phyloP scores from a whole-genome alignment of 805 yeast species.

The Lipomyces yamadae region DNA sequence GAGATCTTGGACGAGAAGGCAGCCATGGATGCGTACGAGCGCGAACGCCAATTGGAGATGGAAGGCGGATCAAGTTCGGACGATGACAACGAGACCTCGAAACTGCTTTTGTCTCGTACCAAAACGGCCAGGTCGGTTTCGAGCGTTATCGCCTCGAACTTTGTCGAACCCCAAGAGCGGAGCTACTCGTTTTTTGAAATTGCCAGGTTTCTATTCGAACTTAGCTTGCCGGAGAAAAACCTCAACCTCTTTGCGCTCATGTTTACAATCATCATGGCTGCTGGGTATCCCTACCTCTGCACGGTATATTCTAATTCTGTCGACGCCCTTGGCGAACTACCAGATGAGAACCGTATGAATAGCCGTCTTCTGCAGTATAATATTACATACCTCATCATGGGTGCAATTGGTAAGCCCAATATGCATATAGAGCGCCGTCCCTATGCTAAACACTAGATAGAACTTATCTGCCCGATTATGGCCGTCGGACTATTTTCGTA shows the following conservation, averaged over 20 bases:
- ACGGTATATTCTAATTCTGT: slow-evolving; percentile 23
- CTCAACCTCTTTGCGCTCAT: slow-evolving; percentile 25
- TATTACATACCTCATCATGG: slow-evolving; percentile 46
- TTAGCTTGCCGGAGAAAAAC: slow-evolving; percentile 19
- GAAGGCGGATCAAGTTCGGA: neutral
- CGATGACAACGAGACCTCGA: neutral
- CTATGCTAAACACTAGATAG: slow-evolving; percentile 16
- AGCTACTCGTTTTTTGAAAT: slow-evolving; percentile 20
- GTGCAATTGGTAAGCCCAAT: slow-evolving; percentile 40
- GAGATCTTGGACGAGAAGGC: slow-evolving; percentile 13
- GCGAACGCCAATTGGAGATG: neutral
- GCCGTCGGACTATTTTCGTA: slow-evolving; percentile 32
- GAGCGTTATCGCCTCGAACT: slow-evolving; percentile 16
- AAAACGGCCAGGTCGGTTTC: slow-evolving; percentile 27
- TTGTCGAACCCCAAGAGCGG: neutral
- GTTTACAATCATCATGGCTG: slow-evolving; percentile 32
- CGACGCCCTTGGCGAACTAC: slow-evolving; percentile 20
- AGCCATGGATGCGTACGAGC: neutral
- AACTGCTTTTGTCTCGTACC: slow-evolving; percentile 28
- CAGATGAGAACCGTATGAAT: slow-evolving; percentile 38
- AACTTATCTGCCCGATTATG: slow-evolving; percentile 24
- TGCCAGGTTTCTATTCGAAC: slow-evolving; percentile 16
- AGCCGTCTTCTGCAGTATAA: slow-evolving; percentile 48
- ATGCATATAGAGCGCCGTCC: slow-evolving; percentile 44
- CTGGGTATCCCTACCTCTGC: slow-evolving; percentile 31